Conservation (phyloP, 805 yeast species). For the Saccharomyces mikatae region DNA sequence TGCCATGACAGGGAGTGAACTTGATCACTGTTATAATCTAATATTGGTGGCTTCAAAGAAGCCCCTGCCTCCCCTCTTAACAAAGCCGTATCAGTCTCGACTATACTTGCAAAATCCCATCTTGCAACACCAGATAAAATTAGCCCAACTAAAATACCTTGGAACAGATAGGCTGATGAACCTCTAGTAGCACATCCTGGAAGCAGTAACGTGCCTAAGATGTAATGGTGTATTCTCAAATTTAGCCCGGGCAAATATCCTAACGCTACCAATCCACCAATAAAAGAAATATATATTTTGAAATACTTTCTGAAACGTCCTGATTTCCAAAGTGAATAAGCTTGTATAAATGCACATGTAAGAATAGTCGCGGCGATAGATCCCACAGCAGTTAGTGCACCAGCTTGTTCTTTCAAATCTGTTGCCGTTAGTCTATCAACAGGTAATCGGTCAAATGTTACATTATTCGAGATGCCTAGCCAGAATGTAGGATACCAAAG, state of each 20-base stretch:
- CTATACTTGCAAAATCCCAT: conserved; percentile 90
- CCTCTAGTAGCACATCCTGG: conserved; percentile 83
- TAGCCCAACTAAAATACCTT: conserved; percentile 77
- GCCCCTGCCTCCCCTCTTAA: conserved; percentile 67
- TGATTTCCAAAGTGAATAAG: conserved; percentile 69
- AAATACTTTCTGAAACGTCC: conserved; percentile 59
- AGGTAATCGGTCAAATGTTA: conserved; percentile 82
- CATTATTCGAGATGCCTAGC: conserved; percentile 77
- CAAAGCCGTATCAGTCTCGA: conserved; percentile 63
- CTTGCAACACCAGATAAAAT: conserved; percentile 76
- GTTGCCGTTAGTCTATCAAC: conserved; percentile 70
- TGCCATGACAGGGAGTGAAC: conserved; percentile 27
- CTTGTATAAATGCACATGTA: conserved; percentile 60
- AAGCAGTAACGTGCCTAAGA: conserved; percentile 64
- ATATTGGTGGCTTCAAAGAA: conserved; percentile 41
- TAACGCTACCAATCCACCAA: conserved; percentile 38
- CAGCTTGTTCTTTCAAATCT: conserved; percentile 70
- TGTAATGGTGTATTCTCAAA: conserved; percentile 73
- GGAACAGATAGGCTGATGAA: conserved; percentile 60
- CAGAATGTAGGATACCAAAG: conserved; percentile 76
- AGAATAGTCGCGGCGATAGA: conserved; percentile 42
- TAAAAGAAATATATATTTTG: conserved; percentile 41
- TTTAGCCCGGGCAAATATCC: conserved; percentile 57
- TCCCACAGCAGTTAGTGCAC: conserved; percentile 59
- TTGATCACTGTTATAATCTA: conserved; percentile 18